Conservation (phyloP, 2,329 filamentous ascomycete genomes). For the Claviceps digitariae region DNA sequence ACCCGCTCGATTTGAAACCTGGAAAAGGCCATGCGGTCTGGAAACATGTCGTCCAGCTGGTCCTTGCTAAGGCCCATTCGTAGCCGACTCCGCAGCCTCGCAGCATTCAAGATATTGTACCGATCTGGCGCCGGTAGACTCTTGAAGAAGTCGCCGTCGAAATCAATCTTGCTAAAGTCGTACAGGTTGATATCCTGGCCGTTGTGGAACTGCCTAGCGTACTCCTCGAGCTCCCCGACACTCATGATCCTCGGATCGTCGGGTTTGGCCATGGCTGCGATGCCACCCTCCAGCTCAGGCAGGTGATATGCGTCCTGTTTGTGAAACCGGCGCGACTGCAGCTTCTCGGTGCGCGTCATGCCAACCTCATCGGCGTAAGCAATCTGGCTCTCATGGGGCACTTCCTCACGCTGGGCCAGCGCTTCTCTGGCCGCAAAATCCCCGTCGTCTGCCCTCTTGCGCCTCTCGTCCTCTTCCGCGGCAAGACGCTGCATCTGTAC, state of each 20-base stretch:
- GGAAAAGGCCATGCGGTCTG: constrained; percentile 93
- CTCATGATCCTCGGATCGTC: constrained; percentile 96
- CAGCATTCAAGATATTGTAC: constrained; percentile 96
- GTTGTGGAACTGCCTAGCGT: constrained; percentile 79
- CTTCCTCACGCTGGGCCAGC: constrained; percentile 45
- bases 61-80: constrained; percentile 96
- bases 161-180: constrained; percentile 98
- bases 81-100: constrained; percentile 71
- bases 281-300: constrained; percentile 66
- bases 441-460: constrained; percentile 34
- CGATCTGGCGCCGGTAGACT: constrained; percentile 80
- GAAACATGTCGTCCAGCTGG: constrained; percentile 92
- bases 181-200: constrained; percentile 88
- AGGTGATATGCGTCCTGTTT: constrained; percentile 94
- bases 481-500: constrained; percentile 87
- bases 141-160: constrained; percentile 88
- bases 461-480: constrained; percentile 66
- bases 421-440: constrained; percentile 24
- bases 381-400: constrained; percentile 55
- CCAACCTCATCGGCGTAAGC: constrained; percentile 87
- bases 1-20: constrained; percentile 94
- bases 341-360: constrained; percentile 64
- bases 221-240: constrained; percentile 83
- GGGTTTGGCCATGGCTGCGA: constrained; percentile 75
- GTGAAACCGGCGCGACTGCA: constrained; percentile 62